These are phyloP conservation scores for Dactylellina haptotyla DNA, from an alignment of 2,329 filamentous ascomycete genomes.

Conservation along the genomic window DNA sequence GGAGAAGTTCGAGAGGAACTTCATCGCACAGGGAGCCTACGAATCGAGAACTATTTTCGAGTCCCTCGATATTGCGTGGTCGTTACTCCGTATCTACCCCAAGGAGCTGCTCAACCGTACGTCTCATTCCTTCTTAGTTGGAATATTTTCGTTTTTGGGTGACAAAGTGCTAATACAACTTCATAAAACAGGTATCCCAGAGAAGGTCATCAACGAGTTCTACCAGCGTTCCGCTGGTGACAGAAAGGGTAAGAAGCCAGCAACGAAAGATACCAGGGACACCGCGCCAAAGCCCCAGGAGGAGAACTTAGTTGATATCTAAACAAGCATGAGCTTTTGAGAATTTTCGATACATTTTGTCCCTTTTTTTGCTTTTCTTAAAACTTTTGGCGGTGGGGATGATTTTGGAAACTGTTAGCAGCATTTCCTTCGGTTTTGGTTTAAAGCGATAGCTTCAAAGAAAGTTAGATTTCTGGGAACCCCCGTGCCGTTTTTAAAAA, in stretches of 20 bases:
- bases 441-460: conserved; percentile 47
- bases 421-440: conserved; percentile 30
- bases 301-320: conserved; percentile 70
- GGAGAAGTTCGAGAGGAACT: conserved; percentile 96
- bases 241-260: conserved; percentile 66
- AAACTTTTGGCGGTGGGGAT: conserved; percentile 15
- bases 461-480: conserved; percentile 39
- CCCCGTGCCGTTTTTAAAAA: background rate
- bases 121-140: conserved; percentile 15
- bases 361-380: conserved; percentile 23
- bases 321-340: conserved; percentile 4
- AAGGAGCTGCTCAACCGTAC: conserved; percentile 94
- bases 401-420: conserved; percentile 34
- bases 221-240: conserved; percentile 74
- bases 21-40: conserved; percentile 91
- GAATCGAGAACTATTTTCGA: conserved; percentile 92
- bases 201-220: conserved; percentile 83
- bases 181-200: conserved; percentile 70
- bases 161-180: background rate
- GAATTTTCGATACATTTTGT: background rate
- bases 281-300: conserved; percentile 62
- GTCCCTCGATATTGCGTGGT: conserved; percentile 95
- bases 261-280: conserved; percentile 62
- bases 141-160: conserved; percentile 58
- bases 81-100: conserved; percentile 93